Percentiles rank a stretch among this genome's conserved stretches.
Evolutionary conservation across 2,329 filamentous ascomycete genomes (phyloP).

Genomic region (Sclerotiophoma versabilis): DNA sequence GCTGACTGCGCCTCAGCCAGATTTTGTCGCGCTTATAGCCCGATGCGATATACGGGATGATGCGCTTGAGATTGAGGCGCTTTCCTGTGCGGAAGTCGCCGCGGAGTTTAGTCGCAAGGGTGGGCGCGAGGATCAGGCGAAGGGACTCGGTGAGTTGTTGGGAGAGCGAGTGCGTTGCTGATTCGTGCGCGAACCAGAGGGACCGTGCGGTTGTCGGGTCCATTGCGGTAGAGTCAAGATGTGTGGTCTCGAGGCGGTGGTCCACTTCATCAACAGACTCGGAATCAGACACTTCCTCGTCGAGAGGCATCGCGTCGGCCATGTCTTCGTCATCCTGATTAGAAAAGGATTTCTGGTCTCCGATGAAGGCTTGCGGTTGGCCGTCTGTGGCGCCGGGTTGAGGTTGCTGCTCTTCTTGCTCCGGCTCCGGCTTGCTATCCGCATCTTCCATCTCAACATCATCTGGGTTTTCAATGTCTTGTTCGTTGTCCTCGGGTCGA

Average conservation of each 20-base stretch:
- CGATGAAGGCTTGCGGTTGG: slow-evolving; percentile 54
- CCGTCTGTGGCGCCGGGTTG: slow-evolving; percentile 40
- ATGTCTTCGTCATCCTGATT: slow-evolving; percentile 49
- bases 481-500: slow-evolving; percentile 45
- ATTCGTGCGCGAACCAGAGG: slow-evolving; percentile 86
- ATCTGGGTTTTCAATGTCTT: slow-evolving; percentile 30
- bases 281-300: slow-evolving; percentile 47
- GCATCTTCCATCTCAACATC: slow-evolving; percentile 55
- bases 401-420: slow-evolving; percentile 37
- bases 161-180: slow-evolving; percentile 82
- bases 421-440: slow-evolving; percentile 34
- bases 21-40: slow-evolving; percentile 99
- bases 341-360: slow-evolving; percentile 49
- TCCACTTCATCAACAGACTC: slow-evolving; percentile 54
- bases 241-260: slow-evolving; percentile 74
- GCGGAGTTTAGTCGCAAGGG: slow-evolving; percentile 92
- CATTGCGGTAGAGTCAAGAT: slow-evolving; percentile 59
- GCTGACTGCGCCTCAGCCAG: slow-evolving; percentile 94
- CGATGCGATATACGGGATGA: slow-evolving; percentile 98
- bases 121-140: slow-evolving; percentile 92
- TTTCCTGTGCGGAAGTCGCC: slow-evolving; percentile 98
- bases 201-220: slow-evolving; percentile 68
- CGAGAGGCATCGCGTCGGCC: slow-evolving; percentile 43
- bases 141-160: slow-evolving; percentile 92
- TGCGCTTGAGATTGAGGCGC: slow-evolving; percentile 97